These are phyloP conservation scores for Globisporangium rhizosaccharum DNA, from an alignment of 352 stramenopile genomes.

Conservation along the genomic window DNA sequence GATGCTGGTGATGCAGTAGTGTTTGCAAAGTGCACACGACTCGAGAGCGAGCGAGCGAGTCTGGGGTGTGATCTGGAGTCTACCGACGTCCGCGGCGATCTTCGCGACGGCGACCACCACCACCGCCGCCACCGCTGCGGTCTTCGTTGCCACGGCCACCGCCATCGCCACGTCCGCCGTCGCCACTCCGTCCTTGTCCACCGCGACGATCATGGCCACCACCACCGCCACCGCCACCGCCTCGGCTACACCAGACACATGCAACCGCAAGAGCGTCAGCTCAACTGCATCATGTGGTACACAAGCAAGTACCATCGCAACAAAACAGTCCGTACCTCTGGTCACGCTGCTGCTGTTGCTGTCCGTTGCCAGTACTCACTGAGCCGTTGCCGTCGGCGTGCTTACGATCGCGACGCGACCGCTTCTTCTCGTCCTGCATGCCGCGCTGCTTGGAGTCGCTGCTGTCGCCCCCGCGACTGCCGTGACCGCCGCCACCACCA, in stretches of 20 bases:
- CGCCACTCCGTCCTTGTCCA: slow-evolving; percentile 10
- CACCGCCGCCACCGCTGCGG: slow-evolving; percentile 15
- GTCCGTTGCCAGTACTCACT: slow-evolving; percentile 13
- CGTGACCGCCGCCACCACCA: slow-evolving; percentile 7
- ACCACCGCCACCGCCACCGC: slow-evolving; percentile 2
- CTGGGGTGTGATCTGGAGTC: neutral
- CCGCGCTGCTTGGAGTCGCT: slow-evolving; percentile 17
- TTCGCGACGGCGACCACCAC: slow-evolving; percentile 23
- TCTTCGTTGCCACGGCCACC: slow-evolving; percentile 1
- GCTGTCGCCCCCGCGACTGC: slow-evolving; percentile 5
- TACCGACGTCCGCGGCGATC: slow-evolving; percentile 37
- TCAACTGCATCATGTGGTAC: neutral
- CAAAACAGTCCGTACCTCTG: slow-evolving; percentile 34
- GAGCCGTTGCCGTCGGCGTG: slow-evolving; percentile 20
- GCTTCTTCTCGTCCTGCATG: slow-evolving; percentile 47
- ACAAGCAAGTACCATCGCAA: neutral
- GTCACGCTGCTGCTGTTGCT: slow-evolving; percentile 35
- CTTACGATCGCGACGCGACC: slow-evolving; percentile 31
- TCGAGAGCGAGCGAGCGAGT: too few relatives aligned
- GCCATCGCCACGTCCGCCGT: slow-evolving; percentile 6
- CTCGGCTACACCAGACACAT: slow-evolving; percentile 4
- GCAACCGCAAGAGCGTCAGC: neutral
- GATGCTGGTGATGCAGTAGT: too few relatives aligned
- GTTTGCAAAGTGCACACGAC: too few relatives aligned
- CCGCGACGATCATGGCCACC: slow-evolving; percentile 2